Percentiles rank a stretch among this genome's conserved stretches.
Conservation (phyloP, 352 stramenopile genomes). For the Pythium chondricola region DNA sequence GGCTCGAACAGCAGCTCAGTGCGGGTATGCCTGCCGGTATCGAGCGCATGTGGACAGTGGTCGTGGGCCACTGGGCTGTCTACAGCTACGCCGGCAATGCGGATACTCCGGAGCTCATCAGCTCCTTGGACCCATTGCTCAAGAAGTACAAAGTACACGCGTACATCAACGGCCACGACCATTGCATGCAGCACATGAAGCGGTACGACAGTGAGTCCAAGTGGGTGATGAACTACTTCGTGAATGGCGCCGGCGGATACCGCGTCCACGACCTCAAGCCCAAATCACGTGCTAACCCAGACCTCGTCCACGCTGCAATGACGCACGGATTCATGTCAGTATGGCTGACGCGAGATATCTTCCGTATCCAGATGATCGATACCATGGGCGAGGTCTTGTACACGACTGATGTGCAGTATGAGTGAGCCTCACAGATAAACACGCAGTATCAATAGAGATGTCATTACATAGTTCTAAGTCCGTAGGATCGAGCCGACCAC, state of each 20-base stretch:
- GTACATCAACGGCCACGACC: slow-evolving; percentile 86
- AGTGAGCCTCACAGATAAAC: slow-evolving; percentile 2
- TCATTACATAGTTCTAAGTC: background rate
- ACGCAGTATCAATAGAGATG: background rate
- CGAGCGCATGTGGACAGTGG: slow-evolving; percentile 80
- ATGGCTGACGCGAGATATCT: slow-evolving; percentile 50
- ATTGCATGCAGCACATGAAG: slow-evolving; percentile 78
- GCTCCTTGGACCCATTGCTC: slow-evolving; percentile 60
- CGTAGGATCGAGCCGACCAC: too few species aligned
- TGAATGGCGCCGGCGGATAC: slow-evolving; percentile 76
- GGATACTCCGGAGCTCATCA: slow-evolving; percentile 72
- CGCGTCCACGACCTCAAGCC: slow-evolving; percentile 57
- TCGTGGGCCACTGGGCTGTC: slow-evolving; percentile 80
- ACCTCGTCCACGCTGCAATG: slow-evolving; percentile 79
- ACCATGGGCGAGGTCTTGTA: slow-evolving; percentile 66
- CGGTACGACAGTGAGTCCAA: slow-evolving; percentile 29
- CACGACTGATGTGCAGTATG: slow-evolving; percentile 67
- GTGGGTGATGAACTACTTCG: slow-evolving; percentile 71
- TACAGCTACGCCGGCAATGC: slow-evolving; percentile 83
- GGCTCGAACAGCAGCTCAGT: slow-evolving; percentile 62
- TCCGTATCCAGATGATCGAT: slow-evolving; percentile 74
- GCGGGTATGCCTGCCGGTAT: slow-evolving; percentile 52
- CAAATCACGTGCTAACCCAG: slow-evolving; percentile 52
- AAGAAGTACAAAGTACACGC: slow-evolving; percentile 80
- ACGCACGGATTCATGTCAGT: slow-evolving; percentile 84